Conservation (phyloP, 331 rosid genomes). For the Dryas integrifolia region DNA sequence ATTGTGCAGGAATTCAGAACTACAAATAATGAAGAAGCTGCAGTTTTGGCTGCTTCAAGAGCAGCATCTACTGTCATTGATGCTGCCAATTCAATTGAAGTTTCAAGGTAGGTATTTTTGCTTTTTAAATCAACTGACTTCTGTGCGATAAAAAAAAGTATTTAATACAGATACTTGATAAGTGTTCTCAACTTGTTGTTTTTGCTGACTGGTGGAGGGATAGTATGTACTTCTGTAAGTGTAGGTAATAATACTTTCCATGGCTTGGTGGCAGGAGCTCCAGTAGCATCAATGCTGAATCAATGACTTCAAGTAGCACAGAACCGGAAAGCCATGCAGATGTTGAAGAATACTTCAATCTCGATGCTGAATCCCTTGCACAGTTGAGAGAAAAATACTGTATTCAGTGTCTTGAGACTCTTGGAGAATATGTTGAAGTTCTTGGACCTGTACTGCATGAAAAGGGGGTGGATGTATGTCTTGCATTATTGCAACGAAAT, state of each 20-base stretch:
- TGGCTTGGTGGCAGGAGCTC: conserved; percentile 61
- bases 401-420: conserved; percentile 89
- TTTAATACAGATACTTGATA: conserved; percentile 4
- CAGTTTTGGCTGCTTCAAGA: conserved; percentile 84
- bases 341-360: conserved; percentile 74
- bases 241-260: conserved; percentile 8
- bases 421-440: conserved; percentile 96
- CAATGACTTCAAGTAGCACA: conserved; percentile 37
- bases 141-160: background rate
- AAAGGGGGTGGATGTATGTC: conserved; percentile 94
- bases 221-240: background rate
- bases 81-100: conserved; percentile 84
- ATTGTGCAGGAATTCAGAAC: conserved; percentile 62
- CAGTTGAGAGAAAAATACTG: conserved; percentile 85
- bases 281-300: conserved; percentile 33
- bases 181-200: background rate
- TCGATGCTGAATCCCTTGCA: conserved; percentile 64
- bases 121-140: conserved; percentile 2
- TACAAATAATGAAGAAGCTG: conserved; percentile 68
- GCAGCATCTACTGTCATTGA: conserved; percentile 87
- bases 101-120: conserved; percentile 57
- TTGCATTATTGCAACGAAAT: conserved; percentile 75
- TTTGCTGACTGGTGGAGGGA: background rate
- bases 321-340: conserved; percentile 58
- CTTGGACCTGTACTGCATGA: conserved; percentile 97